Conservation (phyloP, 306 rosid genomes). For the Cicer pinnatifidum region DNA sequence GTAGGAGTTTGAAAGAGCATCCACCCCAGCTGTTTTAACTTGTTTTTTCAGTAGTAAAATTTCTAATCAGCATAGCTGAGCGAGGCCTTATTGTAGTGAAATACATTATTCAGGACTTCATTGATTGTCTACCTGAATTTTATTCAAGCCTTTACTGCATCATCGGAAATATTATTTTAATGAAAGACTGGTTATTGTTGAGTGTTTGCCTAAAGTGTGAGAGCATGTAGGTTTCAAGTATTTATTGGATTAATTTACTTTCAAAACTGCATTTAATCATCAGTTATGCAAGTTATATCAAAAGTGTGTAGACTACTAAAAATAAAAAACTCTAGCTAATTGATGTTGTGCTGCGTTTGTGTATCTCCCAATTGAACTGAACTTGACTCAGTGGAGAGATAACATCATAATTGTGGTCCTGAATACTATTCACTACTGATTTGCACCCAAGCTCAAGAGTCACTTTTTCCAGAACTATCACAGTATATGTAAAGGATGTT, state of each 20-base stretch:
- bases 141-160: neutral
- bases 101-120: too few relatives aligned
- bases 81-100: neutral
- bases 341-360: too few relatives aligned
- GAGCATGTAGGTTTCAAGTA: neutral
- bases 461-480: too few relatives aligned
- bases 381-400: too few relatives aligned
- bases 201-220: neutral
- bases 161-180: neutral
- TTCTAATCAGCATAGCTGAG: neutral
- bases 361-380: too few relatives aligned
- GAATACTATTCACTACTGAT: too few relatives aligned
- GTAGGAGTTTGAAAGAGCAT: too few relatives aligned
- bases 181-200: neutral
- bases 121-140: neutral
- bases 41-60: neutral
- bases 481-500: too few relatives aligned
- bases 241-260: neutral
- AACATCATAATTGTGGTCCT: too few relatives aligned
- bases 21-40: neutral
- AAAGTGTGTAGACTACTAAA: neutral
- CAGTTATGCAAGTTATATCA: neutral
- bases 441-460: too few relatives aligned
- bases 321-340: neutral
- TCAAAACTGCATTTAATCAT: neutral